Percentiles rank a stretch among this genome's conserved stretches.
Conservation (phyloP, 2,329 filamentous ascomycete genomes). For the Penicillium sp. region DNA sequence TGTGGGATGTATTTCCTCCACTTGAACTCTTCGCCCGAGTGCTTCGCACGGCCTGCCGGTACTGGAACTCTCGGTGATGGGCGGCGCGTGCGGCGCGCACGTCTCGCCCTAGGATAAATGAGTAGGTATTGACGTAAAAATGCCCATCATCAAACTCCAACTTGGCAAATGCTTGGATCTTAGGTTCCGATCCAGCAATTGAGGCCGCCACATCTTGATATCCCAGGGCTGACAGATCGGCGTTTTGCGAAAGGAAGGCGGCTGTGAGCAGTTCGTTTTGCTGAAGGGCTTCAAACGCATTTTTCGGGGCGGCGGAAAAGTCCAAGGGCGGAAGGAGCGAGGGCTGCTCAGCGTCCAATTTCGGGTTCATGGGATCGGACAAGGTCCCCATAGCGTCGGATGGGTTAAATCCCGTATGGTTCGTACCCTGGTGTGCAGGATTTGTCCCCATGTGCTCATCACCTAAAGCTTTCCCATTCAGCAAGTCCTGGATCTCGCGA, state of each 20-base stretch:
- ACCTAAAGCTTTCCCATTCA: slow-evolving; percentile 17
- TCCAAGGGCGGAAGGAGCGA: slow-evolving; percentile 39
- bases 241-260: slow-evolving; percentile 38
- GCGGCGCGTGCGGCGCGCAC: slow-evolving; percentile 51
- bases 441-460: slow-evolving; percentile 17
- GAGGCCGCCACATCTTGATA: slow-evolving; percentile 38
- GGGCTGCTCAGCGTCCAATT: slow-evolving; percentile 29
- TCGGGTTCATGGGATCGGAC: slow-evolving; percentile 35
- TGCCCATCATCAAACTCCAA: slow-evolving; percentile 64
- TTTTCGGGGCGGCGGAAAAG: slow-evolving; percentile 30
- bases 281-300: slow-evolving; percentile 37
- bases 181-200: slow-evolving; percentile 42
- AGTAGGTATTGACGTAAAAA: slow-evolving; percentile 63
- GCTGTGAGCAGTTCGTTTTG: slow-evolving; percentile 41
- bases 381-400: slow-evolving; percentile 29
- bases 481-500: slow-evolving; percentile 15
- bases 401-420: slow-evolving; percentile 8
- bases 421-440: slow-evolving; percentile 6
- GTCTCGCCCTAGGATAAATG: slow-evolving; percentile 62
- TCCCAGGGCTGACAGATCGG: slow-evolving; percentile 35
- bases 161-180: slow-evolving; percentile 61
- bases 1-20: slow-evolving; percentile 43
- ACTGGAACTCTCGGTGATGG: slow-evolving; percentile 44
- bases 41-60: slow-evolving; percentile 38
- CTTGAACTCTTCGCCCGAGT: slow-evolving; percentile 48